phyloP scores from a whole-genome alignment of 495 filamentous ascomycete genomes.

The Penicillium robsamsonii region DNA sequence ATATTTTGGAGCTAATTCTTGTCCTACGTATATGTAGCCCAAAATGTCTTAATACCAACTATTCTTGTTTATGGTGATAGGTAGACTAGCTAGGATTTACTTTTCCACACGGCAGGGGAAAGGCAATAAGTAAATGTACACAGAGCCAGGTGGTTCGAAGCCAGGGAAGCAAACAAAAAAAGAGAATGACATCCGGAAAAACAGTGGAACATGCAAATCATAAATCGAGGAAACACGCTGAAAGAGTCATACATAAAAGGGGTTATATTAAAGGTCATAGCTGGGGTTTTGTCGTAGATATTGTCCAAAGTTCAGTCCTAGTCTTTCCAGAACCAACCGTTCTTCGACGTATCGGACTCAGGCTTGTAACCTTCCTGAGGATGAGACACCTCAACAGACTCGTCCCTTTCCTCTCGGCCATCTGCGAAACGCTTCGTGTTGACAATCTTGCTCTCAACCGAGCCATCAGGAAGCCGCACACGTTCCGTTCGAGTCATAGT shows the following conservation, averaged over 20 bases:
- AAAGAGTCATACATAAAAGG: neutral
- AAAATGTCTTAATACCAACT: too few relatives aligned
- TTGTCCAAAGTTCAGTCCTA: slow-evolving; percentile 4
- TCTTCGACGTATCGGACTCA: slow-evolving; percentile 22
- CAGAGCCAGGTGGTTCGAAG: neutral
- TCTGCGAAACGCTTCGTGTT: slow-evolving; percentile 62
- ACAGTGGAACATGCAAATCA: neutral
- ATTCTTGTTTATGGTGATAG: too few relatives aligned
- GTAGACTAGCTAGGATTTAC: neutral
- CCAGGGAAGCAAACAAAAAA: neutral
- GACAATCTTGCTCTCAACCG: slow-evolving; percentile 56
- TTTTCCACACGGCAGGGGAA: neutral
- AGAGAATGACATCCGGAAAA: neutral
- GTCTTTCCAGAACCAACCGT: slow-evolving; percentile 47
- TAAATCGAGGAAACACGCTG: neutral
- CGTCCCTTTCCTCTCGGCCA: slow-evolving; percentile 59
- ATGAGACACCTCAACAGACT: slow-evolving; percentile 38
- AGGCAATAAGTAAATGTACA: neutral
- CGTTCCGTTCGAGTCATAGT: slow-evolving; percentile 58
- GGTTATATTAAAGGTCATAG: neutral
- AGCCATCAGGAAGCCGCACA: slow-evolving; percentile 56
- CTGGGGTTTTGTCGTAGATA: neutral
- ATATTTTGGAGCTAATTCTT: too few relatives aligned
- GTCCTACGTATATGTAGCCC: too few relatives aligned
- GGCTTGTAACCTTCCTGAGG: slow-evolving; percentile 12